Evolutionary conservation across 495 filamentous ascomycete genomes (phyloP), one percentile per base, ranked within the genome.

Genomic region (Penicillium egyptiacum): DNA sequence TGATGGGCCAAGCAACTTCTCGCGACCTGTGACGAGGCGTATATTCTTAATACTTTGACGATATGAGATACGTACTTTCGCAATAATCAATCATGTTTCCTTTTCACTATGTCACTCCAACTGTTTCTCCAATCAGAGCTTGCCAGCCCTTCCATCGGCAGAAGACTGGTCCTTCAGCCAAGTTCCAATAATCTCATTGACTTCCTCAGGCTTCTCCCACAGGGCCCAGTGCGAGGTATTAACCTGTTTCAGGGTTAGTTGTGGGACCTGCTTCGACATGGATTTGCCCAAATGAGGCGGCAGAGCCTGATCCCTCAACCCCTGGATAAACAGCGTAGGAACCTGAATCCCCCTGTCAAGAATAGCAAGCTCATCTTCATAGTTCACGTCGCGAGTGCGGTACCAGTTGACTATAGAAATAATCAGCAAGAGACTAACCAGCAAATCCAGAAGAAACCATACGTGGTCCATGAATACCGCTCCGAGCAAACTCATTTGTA

Each of bases 271-370:
- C 66, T 78, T 77, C 17, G 83, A 81, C 89, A 96, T 95, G 0
- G 81, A 80, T 11, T 72, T 76, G 2, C 84, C 76, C 77, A 96
- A 77, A 17, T 72, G 70, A 3, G 89, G 85, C 33, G 84, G 86
- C 51, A 96, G 70, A 33, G 86, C 87, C 5, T 35, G 65, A 60
- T 96, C 91, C 35, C 79, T 78, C n/a, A 75, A 78, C 0, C 88
- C 92, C 56, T 81, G 78, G 49, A 98, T 79, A 63, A 92, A 88
- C 58, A 97, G 77, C 10, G 84, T 76, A 11, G 93, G 93, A 45
- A 85, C 73, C 17, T 81, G 75, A 58, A 96, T 81, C 26, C 65
- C 80, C 50, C 57, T 58, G n/a, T 53, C 61, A 5, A 73, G 69
- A 58, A 79, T 80, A 65, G 69, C 72, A 41, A 80, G 65, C 61